A percentile compares a stretch with the other conserved stretches of the same genome.
These are phyloP conservation scores for Malus hybrid DNA, from an alignment of 331 rosid species.

Conservation along the genomic window DNA sequence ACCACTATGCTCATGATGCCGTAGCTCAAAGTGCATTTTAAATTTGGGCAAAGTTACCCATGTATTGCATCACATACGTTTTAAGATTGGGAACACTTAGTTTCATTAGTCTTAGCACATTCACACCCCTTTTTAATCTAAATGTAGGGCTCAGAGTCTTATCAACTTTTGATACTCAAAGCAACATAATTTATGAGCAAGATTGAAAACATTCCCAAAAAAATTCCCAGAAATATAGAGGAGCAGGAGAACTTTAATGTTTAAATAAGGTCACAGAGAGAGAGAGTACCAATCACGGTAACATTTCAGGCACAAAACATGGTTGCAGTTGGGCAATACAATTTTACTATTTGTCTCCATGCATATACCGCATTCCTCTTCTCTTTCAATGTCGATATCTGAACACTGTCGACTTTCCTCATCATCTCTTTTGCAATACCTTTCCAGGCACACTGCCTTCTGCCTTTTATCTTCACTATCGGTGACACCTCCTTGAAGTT, in stretches of 20 bases:
- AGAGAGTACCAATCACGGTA: slow-evolving; percentile 76
- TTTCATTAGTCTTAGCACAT: no score
- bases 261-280: slow-evolving; percentile 8
- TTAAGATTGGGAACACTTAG: no score
- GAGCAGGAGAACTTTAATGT: background rate
- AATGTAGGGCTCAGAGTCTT: background rate
- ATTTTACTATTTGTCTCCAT: slow-evolving; percentile 86
- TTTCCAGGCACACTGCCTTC: slow-evolving; percentile 77
- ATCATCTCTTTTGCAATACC: slow-evolving; percentile 69
- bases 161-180: background rate
- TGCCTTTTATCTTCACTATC: slow-evolving; percentile 85
- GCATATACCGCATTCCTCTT: slow-evolving; percentile 97
- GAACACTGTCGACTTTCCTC: slow-evolving; percentile 45
- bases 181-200: background rate
- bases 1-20: background rate
- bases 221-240: background rate
- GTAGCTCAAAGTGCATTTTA: background rate
- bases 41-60: background rate
- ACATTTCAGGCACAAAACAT: slow-evolving; percentile 87
- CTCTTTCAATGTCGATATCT: slow-evolving; percentile 78
- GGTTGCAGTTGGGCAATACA: slow-evolving; percentile 90
- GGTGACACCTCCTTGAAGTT: slow-evolving; percentile 80
- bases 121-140: no score
- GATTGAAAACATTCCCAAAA: background rate
- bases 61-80: background rate